phyloP scores from a whole-genome alignment of 176 grass and related monocot genomes.

The Melocanna baccifera region DNA sequence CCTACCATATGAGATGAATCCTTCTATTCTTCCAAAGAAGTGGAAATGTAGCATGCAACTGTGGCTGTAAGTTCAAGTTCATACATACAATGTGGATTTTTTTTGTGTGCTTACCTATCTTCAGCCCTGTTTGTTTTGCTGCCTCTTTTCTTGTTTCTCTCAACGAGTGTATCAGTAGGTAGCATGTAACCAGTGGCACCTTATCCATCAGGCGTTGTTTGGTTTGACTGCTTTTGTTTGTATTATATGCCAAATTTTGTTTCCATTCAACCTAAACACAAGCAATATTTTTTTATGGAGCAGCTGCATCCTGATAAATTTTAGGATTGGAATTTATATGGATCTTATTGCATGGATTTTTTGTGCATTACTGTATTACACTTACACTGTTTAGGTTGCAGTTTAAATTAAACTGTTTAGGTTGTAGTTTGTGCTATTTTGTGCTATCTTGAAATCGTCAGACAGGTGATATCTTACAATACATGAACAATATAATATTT shows the following conservation, averaged over 20 bases:
- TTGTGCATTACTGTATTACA: constrained; percentile 8
- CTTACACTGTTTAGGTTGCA: background rate
- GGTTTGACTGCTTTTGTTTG: constrained; percentile 23
- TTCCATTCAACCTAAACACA: background rate
- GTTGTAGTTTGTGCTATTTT: constrained; percentile 29
- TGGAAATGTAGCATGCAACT: constrained; percentile 90
- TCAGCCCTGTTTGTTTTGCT: background rate
- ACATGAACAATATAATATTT: constrained; percentile 8
- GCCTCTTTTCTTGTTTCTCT: background rate
- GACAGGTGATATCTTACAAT: background rate
- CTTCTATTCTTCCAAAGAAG: constrained; percentile 65
- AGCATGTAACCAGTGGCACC: background rate
- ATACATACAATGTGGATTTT: background rate
- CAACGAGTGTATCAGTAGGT: constrained; percentile 19
- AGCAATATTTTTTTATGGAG: background rate
- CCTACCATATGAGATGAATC: constrained; percentile 74
- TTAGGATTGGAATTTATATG: constrained; percentile 4
- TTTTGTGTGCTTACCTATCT: background rate
- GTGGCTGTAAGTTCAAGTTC: constrained; percentile 87
- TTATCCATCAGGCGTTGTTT: constrained; percentile 16
- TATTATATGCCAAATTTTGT: constrained; percentile 2
- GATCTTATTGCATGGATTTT: background rate
- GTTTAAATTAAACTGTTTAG: background rate
- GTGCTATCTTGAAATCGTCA: background rate
- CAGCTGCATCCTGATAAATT: background rate